These are phyloP conservation scores for Podaxis rugospora DNA, from an alignment of 768 basidiomycete species.

Conservation along the genomic window DNA sequence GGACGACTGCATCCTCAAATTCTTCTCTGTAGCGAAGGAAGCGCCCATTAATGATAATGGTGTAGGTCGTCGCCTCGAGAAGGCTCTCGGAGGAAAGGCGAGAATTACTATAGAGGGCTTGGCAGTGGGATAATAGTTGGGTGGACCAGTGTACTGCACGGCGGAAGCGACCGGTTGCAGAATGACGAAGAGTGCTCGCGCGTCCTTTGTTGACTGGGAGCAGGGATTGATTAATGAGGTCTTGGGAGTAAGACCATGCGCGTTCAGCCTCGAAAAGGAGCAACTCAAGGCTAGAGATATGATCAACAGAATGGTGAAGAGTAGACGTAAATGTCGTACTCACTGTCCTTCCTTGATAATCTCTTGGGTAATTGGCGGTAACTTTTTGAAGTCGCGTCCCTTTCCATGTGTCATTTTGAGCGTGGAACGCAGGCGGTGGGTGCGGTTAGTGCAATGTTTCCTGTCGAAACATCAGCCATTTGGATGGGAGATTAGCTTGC, in stretches of 20 bases:
- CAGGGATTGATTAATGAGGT: constrained; percentile 52
- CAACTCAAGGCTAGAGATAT: constrained; percentile 61
- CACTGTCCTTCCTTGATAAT: constrained; percentile 83
- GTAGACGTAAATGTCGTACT: constrained; percentile 14
- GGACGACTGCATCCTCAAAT: constrained; percentile 69
- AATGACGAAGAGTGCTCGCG: constrained; percentile 59
- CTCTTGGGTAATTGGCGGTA: constrained; percentile 63
- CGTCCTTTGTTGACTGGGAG: constrained; percentile 46
- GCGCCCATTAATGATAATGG: constrained; percentile 77
- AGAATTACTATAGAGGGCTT: constrained; percentile 49
- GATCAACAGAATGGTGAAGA: constrained; percentile 3
- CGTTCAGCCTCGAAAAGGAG: constrained; percentile 89
- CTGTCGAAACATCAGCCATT: constrained; percentile 31
- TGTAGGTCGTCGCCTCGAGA: constrained; percentile 73
- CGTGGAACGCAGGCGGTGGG: constrained; percentile 80
- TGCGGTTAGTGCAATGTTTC: constrained; percentile 89
- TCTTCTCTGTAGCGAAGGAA: constrained; percentile 74
- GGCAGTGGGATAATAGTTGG: constrained; percentile 69
- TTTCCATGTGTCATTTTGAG: constrained; percentile 87
- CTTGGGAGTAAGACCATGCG: constrained; percentile 88
- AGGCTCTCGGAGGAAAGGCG: constrained; percentile 55
- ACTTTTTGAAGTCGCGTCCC: constrained; percentile 86
- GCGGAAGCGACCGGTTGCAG: constrained; percentile 75
- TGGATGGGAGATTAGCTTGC: neutral
- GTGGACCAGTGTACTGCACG: constrained; percentile 77